Evolutionary conservation across 2,329 filamentous ascomycete genomes (phyloP).

Genomic region (Fusarium hostae): DNA sequence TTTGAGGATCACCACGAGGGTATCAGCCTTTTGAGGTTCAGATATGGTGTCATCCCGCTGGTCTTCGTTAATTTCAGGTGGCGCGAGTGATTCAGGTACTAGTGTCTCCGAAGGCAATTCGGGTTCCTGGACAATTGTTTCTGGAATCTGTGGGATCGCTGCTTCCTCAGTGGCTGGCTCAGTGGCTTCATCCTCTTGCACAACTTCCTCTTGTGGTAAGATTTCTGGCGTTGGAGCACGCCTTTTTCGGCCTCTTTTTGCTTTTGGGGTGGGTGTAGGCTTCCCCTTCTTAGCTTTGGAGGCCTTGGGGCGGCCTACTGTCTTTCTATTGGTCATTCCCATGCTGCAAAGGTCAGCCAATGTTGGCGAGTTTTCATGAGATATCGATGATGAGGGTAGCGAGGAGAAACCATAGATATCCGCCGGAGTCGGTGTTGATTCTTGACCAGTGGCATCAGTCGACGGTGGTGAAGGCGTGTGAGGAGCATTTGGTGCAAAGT

Average conservation of each 20-base stretch:
- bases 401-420: conserved; percentile 36
- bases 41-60: not conserved
- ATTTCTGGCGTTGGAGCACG: not conserved
- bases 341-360: conserved; percentile 44
- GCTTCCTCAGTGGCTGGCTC: not conserved
- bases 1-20: conserved; percentile 24
- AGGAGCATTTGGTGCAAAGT: conserved; percentile 38
- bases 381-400: conserved; percentile 1
- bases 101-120: not conserved
- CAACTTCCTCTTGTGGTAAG: not conserved
- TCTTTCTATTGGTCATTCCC: conserved; percentile 38
- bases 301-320: conserved; percentile 43
- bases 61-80: not conserved
- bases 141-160: not conserved
- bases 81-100: not conserved
- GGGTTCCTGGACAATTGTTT: not conserved
- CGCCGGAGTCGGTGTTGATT: not conserved
- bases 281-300: conserved; percentile 24
- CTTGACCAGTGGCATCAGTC: not conserved
- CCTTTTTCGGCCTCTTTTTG: conserved; percentile 13
- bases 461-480: not conserved
- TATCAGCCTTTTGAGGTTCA: not conserved
- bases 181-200: not conserved
- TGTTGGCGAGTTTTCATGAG: conserved; percentile 17
- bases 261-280: not conserved